These are phyloP conservation scores for Cryptosporidium baileyi DNA, from an alignment of 169 alveolate species.

Conservation along the genomic window DNA sequence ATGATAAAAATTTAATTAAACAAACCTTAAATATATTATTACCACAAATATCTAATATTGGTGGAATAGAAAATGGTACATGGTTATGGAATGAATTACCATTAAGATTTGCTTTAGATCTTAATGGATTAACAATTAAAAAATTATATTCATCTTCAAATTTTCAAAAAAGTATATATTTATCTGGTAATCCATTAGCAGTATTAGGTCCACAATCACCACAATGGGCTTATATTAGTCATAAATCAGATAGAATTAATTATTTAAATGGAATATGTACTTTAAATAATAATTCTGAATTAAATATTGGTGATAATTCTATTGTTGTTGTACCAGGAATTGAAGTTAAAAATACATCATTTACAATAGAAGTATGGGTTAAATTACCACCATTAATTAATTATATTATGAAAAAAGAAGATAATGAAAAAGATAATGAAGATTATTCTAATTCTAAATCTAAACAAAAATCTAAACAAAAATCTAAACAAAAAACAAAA, in stretches of 20 bases:
- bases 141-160: slow-evolving; percentile 46
- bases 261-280: slow-evolving; percentile 61
- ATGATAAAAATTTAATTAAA: slow-evolving; percentile 17
- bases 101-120: slow-evolving; percentile 55
- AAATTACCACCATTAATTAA: slow-evolving; percentile 37
- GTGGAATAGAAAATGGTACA: slow-evolving; percentile 41
- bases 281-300: background rate
- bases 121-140: slow-evolving; percentile 49
- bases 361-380: slow-evolving; percentile 67
- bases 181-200: slow-evolving; percentile 61
- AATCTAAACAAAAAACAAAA: background rate
- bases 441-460: slow-evolving; percentile 6
- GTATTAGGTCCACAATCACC: slow-evolving; percentile 69
- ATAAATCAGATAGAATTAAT: slow-evolving; percentile 52
- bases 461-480: background rate
- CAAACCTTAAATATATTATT: slow-evolving; percentile 16
- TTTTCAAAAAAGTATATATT: slow-evolving; percentile 41
- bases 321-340: slow-evolving; percentile 53
- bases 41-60: slow-evolving; percentile 46
- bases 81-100: slow-evolving; percentile 68
- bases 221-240: slow-evolving; percentile 69
- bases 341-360: slow-evolving; percentile 26
- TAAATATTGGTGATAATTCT: slow-evolving; percentile 44
- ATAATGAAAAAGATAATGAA: background rate
- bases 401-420: background rate